Conservation (phyloP, 148 eudicot species). For the Rhododendron henanense region DNA sequence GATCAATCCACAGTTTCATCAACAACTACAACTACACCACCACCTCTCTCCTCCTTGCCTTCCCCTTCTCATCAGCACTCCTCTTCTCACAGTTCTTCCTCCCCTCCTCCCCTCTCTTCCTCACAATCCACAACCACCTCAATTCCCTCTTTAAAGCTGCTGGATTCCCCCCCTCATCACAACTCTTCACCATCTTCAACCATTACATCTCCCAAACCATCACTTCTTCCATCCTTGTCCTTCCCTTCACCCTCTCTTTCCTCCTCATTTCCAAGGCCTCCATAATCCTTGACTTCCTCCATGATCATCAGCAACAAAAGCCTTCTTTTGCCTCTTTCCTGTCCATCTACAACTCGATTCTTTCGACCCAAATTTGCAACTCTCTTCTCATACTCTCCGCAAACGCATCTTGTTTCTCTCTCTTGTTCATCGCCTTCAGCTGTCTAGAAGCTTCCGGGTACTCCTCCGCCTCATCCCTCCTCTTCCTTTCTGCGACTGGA, state of each 20-base stretch:
- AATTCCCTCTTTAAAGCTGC: constrained; percentile 40
- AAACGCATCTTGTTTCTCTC: constrained; percentile 57
- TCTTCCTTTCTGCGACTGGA: constrained; percentile 29
- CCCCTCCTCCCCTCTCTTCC: constrained; percentile 33
- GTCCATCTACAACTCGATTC: constrained; percentile 30
- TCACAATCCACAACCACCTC: constrained; percentile 38
- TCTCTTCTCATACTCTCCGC: constrained; percentile 39
- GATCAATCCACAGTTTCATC: constrained; percentile 52
- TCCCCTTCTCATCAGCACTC: constrained; percentile 59
- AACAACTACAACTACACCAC: constrained; percentile 50
- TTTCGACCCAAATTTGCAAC: constrained; percentile 46
- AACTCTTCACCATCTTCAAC: constrained; percentile 36
- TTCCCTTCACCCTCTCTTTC: constrained; percentile 61
- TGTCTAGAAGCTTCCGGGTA: constrained; percentile 26
- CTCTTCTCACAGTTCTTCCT: constrained; percentile 43
- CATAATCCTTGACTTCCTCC: constrained; percentile 29
- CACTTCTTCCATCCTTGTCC: constrained; percentile 33
- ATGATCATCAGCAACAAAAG: not conserved
- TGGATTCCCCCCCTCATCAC: constrained; percentile 37
- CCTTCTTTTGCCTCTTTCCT: constrained; percentile 20
- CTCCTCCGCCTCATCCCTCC: constrained; percentile 26
- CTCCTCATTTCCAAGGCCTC: constrained; percentile 67
- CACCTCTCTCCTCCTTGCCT: constrained; percentile 37
- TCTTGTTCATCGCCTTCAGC: constrained; percentile 44
- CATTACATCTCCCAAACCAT: constrained; percentile 69